Evolutionary conservation across 2,329 filamentous ascomycete species (phyloP).

Genomic region (Ustulina deusta): DNA sequence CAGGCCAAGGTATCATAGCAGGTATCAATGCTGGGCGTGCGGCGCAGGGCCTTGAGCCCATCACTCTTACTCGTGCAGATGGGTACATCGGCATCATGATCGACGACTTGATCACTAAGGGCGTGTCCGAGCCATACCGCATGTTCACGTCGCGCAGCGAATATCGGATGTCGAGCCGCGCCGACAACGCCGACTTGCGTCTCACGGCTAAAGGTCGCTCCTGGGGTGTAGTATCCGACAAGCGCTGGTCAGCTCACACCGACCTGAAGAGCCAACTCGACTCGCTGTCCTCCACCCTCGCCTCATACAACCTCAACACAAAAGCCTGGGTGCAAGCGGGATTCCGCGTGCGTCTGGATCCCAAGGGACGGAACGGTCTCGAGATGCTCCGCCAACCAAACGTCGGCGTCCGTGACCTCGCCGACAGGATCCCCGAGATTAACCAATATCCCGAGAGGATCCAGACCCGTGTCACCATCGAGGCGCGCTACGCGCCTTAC

Average conservation of each 20-base stretch:
- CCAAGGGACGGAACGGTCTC: conserved; percentile 76
- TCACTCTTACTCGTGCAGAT: conserved; percentile 82
- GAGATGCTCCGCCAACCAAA: conserved; percentile 80
- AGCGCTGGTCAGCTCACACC: conserved; percentile 78
- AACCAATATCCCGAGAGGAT: conserved; percentile 68
- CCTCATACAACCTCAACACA: conserved; percentile 67
- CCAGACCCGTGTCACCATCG: conserved; percentile 78
- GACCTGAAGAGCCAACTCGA: conserved; percentile 75
- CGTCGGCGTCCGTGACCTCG: conserved; percentile 69
- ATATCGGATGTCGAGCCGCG: conserved; percentile 90
- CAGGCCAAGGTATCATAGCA: conserved; percentile 90
- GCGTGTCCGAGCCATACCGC: conserved; percentile 94
- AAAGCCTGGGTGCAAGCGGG: conserved; percentile 77
- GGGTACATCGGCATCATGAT: conserved; percentile 99
- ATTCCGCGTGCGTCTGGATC: conserved; percentile 75
- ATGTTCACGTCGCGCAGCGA: conserved; percentile 98
- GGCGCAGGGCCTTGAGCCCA: conserved; percentile 71
- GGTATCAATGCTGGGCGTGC: conserved; percentile 94
- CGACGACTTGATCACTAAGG: conserved; percentile 96
- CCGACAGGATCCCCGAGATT: conserved; percentile 68
- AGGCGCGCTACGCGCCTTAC: conserved; percentile 89
- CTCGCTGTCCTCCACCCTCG: conserved; percentile 72
- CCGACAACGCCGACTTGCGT: conserved; percentile 92
- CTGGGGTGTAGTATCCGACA: conserved; percentile 82
- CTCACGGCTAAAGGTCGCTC: conserved; percentile 82